These are phyloP conservation scores for Sclerotinia trifoliorum DNA, from an alignment of 2,329 filamentous ascomycete species.

Conservation along the genomic window DNA sequence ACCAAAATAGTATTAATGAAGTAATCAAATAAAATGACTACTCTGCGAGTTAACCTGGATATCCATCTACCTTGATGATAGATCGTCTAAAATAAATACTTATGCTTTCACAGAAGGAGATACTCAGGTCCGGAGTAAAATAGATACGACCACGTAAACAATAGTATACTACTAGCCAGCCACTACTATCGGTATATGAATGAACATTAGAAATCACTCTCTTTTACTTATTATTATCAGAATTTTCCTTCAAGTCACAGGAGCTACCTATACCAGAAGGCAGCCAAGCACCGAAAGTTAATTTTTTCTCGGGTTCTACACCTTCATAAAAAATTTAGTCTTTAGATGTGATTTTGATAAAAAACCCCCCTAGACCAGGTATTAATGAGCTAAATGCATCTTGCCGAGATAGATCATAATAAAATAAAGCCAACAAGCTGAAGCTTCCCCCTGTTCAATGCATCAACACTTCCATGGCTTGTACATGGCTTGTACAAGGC, in stretches of 20 bases:
- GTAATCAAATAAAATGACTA: constrained; percentile 10
- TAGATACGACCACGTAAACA: not conserved
- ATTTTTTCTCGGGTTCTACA: not conserved
- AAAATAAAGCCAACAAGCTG: constrained; percentile 3
- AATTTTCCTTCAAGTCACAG: not conserved
- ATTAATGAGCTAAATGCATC: not conserved
- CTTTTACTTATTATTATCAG: not conserved
- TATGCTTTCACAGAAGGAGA: not conserved
- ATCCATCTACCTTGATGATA: not conserved
- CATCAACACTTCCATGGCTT: not conserved
- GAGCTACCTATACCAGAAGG: not conserved
- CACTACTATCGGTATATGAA: not conserved
- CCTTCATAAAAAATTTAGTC: not conserved
- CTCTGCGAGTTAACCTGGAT: not conserved
- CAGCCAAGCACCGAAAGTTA: not conserved
- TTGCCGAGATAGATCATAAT: constrained; percentile 6
- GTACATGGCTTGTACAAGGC: constrained; percentile 10
- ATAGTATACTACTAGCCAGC: too few species aligned
- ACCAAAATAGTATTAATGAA: constrained; percentile 12
- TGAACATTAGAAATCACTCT: not conserved
- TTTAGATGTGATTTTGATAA: not conserved
- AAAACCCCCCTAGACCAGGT: not conserved
- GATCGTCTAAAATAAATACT: not conserved
- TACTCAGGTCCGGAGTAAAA: constrained; percentile 9
- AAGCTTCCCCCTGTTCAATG: constrained; percentile 13